A percentile compares a stretch with the other conserved stretches of the same genome.
Conservation (phyloP, 2,329 filamentous ascomycete genomes). For the Monilinia aucupariae region DNA sequence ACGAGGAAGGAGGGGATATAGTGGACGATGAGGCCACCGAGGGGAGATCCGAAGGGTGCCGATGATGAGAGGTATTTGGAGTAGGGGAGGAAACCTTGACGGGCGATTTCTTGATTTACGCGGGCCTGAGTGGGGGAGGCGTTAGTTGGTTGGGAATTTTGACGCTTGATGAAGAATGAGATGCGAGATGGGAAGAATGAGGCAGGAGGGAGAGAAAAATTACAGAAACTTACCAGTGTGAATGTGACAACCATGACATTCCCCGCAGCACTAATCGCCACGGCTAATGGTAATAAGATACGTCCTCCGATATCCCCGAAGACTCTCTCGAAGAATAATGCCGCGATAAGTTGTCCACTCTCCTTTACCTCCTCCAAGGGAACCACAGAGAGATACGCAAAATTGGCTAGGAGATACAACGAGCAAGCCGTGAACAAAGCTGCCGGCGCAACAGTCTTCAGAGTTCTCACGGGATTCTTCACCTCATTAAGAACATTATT, state of each 20-base stretch:
- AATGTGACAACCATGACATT: slow-evolving; percentile 48
- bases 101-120: slow-evolving; percentile 45
- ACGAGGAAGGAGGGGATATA: slow-evolving; percentile 57
- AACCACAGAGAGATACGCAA: slow-evolving; percentile 56
- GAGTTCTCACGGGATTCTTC: slow-evolving; percentile 49
- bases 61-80: slow-evolving; percentile 35
- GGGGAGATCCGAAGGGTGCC: slow-evolving; percentile 27
- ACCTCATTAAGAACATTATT: slow-evolving; percentile 55
- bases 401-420: slow-evolving; percentile 52
- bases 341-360: slow-evolving; percentile 51
- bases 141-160: no score
- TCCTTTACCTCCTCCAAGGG: slow-evolving; percentile 50
- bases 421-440: slow-evolving; percentile 49
- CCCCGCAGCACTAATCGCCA: slow-evolving; percentile 44
- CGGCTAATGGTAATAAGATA: slow-evolving; percentile 42
- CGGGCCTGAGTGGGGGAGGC: slow-evolving; percentile 38
- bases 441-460: slow-evolving; percentile 51
- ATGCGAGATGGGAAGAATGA: no score
- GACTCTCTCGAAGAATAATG: slow-evolving; percentile 52
- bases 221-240: slow-evolving; percentile 48
- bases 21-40: slow-evolving; percentile 47
- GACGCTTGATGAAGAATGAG: no score
- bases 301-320: slow-evolving; percentile 42
- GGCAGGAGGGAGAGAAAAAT: no score
- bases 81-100: slow-evolving; percentile 44